Percentiles rank a stretch among this genome's conserved stretches.
phyloP scores from a whole-genome alignment of 495 filamentous ascomycete species.

The Neurospora pannonica region DNA sequence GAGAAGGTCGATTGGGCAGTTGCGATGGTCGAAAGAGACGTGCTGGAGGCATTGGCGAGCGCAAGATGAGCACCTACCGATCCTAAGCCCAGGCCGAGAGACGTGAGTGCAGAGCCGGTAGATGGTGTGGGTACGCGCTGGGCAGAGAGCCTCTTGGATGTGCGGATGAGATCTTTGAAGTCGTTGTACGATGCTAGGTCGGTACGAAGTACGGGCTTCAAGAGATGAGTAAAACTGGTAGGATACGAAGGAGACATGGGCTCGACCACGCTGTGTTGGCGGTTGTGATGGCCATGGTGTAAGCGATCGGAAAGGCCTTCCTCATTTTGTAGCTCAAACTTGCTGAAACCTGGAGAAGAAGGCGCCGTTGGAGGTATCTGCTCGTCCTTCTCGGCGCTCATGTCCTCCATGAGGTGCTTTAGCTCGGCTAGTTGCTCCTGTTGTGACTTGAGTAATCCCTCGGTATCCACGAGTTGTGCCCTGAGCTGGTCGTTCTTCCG shows the following conservation, averaged over 20 bases:
- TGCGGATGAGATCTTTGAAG: constrained; percentile 66
- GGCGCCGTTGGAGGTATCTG: constrained; percentile 54
- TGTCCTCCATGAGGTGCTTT: constrained; percentile 82
- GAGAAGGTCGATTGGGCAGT: constrained; percentile 35
- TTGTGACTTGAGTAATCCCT: constrained; percentile 75
- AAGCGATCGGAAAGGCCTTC: constrained; percentile 26
- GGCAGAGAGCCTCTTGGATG: constrained; percentile 49
- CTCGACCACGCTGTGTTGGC: constrained; percentile 40
- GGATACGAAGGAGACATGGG: constrained; percentile 68
- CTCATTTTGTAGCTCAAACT: constrained; percentile 32
- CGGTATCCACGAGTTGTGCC: constrained; percentile 44
- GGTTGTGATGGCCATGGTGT: constrained; percentile 31
- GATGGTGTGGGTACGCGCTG: constrained; percentile 9
- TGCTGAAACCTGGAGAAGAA: constrained; percentile 47
- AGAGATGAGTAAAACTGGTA: constrained; percentile 71
- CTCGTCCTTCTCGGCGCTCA: constrained; percentile 67
- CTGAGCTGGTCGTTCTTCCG: constrained; percentile 42
- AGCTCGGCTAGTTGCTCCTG: constrained; percentile 90
- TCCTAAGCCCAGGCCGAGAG: constrained; percentile 43
- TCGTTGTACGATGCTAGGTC: constrained; percentile 77
- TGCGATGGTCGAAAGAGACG: constrained; percentile 29
- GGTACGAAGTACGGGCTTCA: constrained; percentile 72
- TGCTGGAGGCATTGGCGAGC: constrained; percentile 26
- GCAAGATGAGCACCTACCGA: constrained; percentile 28
- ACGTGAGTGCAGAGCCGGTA: constrained; percentile 10